These are phyloP conservation scores for Rhodotorula paludigena DNA, from an alignment of 768 basidiomycete genomes.

Conservation along the genomic window DNA sequence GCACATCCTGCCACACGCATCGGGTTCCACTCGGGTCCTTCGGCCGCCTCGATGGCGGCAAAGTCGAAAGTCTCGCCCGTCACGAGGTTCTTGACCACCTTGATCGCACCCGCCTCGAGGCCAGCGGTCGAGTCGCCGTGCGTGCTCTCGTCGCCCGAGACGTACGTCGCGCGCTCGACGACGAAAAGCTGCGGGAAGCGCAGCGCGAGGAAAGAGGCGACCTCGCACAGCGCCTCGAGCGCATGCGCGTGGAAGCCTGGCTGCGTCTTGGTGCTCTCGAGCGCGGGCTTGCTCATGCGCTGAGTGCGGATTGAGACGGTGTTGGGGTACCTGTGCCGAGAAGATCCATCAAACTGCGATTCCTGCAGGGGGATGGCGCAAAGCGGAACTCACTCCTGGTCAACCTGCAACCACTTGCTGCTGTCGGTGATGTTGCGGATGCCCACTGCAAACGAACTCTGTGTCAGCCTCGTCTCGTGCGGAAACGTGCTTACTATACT, in stretches of 20 bases:
- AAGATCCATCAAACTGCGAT: background rate
- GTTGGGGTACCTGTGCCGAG: background rate
- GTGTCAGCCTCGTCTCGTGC: accelerated
- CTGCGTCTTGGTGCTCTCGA: conserved; percentile 51
- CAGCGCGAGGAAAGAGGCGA: conserved; percentile 62
- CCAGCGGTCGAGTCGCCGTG: conserved; percentile 4
- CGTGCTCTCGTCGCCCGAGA: conserved; percentile 23
- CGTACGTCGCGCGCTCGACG: conserved; percentile 50
- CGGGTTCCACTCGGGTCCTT: conserved; percentile 50
- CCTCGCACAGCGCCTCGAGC: conserved; percentile 50
- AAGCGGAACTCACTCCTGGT: background rate
- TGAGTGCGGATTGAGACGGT: background rate
- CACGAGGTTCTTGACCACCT: conserved; percentile 9
- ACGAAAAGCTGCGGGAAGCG: conserved; percentile 61
- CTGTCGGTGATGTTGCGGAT: background rate
- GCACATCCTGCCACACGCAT: conserved; percentile 48
- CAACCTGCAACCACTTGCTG: background rate
- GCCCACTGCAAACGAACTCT: background rate
- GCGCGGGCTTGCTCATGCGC: background rate
- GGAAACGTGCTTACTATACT: background rate
- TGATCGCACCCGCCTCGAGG: background rate
- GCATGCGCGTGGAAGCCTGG: conserved; percentile 51
- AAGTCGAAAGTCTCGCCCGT: conserved; percentile 49
- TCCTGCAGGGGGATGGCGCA: background rate
- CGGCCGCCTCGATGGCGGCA: conserved; percentile 55